Evolutionary conservation across 2,329 filamentous ascomycete genomes (phyloP), one percentile per base, ranked within the genome.

Genomic region (Colletotrichum lupini): DNA sequence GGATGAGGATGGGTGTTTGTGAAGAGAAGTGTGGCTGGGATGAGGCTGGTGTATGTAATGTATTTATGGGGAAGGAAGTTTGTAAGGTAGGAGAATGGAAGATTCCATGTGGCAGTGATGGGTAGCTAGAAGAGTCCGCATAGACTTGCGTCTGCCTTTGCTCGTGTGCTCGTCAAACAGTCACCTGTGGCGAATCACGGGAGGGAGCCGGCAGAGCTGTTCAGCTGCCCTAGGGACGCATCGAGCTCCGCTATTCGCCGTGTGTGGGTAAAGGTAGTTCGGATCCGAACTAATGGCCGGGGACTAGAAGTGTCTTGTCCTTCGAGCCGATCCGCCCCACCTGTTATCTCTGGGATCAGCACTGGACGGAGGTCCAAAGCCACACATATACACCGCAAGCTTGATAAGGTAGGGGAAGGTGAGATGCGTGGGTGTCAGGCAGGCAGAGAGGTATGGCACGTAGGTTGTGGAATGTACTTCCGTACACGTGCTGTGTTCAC

Each of bases 281-380:
- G 67, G 68, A 60, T 57, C 68, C 68, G 68, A 70, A 28, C 5
- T 42, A 14, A 16, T 42, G 37, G 12, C 3, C 37, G 30, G 30
- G 30, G 30, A 30, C 30, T 32, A 9, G 30, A 32, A 32, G 30
- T 32, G 30, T 32, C 30, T 19, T 32, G 9, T 14, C 49, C 49
- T 24, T 59, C 30, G 30, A 32, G 42, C 62, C 42, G 68, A 55
- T 22, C 55, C 46, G 53, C 37, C 53, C 30, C 22, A n/a, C n/a
- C 16, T 42, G 14, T 22, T 14, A 19, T n/a, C 56, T 22, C 35
- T 16, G 26, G 32, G 32, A 26, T 12, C 19, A 35, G 35, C 26
- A 32, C 30, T 32, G 30, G 30, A 32, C 30, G 30, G 30, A 32
- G 30, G 30, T 32, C 30, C 30, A 32, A 32, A 32, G 30, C 30